Conservation (phyloP, 371 early-diverging fungal species). For the Nosema muscidifuracis region DNA sequence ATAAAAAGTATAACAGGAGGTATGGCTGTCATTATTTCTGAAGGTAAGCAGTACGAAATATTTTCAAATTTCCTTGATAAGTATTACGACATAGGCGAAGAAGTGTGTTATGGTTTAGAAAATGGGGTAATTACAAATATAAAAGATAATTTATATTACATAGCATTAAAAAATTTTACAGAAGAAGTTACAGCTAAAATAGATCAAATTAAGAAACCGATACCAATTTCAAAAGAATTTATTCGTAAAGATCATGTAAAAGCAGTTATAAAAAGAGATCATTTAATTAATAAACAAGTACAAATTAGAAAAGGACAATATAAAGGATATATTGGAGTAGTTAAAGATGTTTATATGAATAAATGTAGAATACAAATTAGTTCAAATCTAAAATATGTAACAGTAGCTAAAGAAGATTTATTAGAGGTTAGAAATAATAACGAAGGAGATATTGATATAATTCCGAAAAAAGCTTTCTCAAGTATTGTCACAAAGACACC, state of each 20-base stretch:
- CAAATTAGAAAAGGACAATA: conserved; percentile 77
- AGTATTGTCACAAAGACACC: conserved; percentile 31
- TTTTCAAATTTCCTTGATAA: conserved; percentile 68
- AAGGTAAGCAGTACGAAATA: conserved; percentile 56
- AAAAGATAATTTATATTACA: conserved; percentile 67
- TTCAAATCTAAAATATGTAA: conserved; percentile 72
- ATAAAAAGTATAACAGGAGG: conserved; percentile 68
- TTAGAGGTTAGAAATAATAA: not conserved
- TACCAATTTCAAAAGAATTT: conserved; percentile 66
- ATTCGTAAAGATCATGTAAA: conserved; percentile 8
- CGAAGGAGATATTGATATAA: not conserved
- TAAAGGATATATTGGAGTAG: conserved; percentile 90
- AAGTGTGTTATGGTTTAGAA: conserved; percentile 33
- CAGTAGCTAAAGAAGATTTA: conserved; percentile 60
- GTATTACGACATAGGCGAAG: conserved; percentile 76
- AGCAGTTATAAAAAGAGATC: conserved; percentile 64
- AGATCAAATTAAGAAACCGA: conserved; percentile 64
- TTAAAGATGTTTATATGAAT: conserved; percentile 73
- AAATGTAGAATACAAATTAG: conserved; percentile 83
- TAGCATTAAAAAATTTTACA: conserved; percentile 48
- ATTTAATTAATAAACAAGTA: conserved; percentile 75
- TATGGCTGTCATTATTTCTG: conserved; percentile 65
- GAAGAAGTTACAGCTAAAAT: conserved; percentile 53
- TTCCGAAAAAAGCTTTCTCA: not conserved
- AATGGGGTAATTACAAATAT: conserved; percentile 75